Base-by-base conservation (phyloP, 345 rosid species). In the Microcos paniculata region DNA sequence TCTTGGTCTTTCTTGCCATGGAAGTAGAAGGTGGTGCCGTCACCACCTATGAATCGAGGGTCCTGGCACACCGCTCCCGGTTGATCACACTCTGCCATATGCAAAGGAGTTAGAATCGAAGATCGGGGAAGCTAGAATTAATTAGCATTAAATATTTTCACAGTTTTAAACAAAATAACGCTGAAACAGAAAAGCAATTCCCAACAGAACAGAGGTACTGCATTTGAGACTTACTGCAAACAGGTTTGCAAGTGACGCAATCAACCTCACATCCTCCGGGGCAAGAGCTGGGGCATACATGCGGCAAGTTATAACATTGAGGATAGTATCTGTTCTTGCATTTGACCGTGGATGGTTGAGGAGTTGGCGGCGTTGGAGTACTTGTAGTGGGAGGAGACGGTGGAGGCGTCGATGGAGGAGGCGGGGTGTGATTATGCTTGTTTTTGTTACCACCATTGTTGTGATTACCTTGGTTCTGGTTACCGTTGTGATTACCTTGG, bases 1-100 rank as follows among this genome's bases (percentile, higher is more conserved):
- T 86, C 85, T 6, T 52, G 70, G 61, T 88, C 87, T 73, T 82
- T 89, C 82, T 84, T 86, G 72, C 90, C 95, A 46, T 91, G 92
- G 90, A 87, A 91, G 84, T 89, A 91, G 80, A 89, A 89, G 73
- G 96, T 82, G 28, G 88, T 78, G 31, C 92, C 90, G 6, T 91
- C 90, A 8, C 90, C 92, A 13, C 90, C 89, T 9, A 89, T 82
- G 85, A 91, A 91, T 35, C 88, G 82, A 19, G 92, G 93, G 72
- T 89, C 96, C 73, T 86, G 90, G 78, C 90, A 89, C 21, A 87
- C 88, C 18, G 87, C 87, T 30, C 92, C 90, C 16, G 85, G 88
- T 35, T 58, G 76, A 76, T 88, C 89, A 9, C 93, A 89, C 8
- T 73, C 90, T 89, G 83, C 88, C 7, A 87, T 18, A 51, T 16